Conservation (phyloP, 169 alveolate genomes). For the Plasmodium chabaudi region DNA sequence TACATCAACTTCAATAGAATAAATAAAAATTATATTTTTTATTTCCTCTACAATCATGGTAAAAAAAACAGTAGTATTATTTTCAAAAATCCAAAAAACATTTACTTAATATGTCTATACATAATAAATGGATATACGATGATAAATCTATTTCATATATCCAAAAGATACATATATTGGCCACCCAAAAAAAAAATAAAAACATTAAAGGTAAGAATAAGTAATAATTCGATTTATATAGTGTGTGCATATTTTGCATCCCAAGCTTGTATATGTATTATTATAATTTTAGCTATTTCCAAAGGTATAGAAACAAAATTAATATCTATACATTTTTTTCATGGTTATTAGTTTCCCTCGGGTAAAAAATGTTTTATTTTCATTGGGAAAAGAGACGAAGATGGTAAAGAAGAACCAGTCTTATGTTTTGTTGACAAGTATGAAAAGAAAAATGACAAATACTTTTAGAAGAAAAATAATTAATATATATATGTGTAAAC, state of each 20-base stretch:
- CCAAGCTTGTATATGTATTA: constrained; percentile 4
- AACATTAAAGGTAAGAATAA: constrained; percentile 53
- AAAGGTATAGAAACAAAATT: no score
- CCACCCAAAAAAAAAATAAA: constrained; percentile 83
- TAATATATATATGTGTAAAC: background rate
- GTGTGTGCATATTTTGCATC: background rate
- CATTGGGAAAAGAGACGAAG: constrained; percentile 86
- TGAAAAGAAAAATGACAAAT: background rate
- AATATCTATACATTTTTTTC: no score
- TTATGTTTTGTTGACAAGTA: constrained; percentile 85
- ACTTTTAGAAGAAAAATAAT: background rate
- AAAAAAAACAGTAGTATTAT: no score
- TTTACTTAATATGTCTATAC: no score
- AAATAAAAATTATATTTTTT: no score
- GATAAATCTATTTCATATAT: constrained; percentile 53
- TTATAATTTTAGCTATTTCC: background rate
- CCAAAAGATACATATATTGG: constrained; percentile 80
- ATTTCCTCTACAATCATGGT: no score
- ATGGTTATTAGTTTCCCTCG: constrained; percentile 80
- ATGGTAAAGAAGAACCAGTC: constrained; percentile 87
- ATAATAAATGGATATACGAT: background rate
- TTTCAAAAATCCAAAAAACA: no score
- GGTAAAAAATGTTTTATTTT: constrained; percentile 85
- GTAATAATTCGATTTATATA: background rate
- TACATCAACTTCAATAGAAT: no score